Conservation (phyloP, 2,329 filamentous ascomycete species). For the Didymella exigua region DNA sequence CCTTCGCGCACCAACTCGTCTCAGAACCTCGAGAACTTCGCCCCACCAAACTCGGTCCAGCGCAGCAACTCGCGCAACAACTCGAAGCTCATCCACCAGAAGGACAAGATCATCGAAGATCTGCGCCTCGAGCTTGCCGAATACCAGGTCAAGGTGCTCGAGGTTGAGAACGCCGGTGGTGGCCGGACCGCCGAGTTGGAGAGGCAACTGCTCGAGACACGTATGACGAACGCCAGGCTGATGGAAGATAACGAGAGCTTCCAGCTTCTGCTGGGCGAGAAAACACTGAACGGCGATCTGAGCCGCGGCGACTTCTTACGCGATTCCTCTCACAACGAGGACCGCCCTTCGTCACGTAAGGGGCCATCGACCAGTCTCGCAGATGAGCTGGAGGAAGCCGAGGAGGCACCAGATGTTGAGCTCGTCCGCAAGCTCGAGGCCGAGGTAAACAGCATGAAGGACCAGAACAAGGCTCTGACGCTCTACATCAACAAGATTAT, state of each 20-base stretch:
- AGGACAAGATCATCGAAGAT: slow-evolving; percentile 94
- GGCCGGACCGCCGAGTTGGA: slow-evolving; percentile 89
- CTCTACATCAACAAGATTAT: slow-evolving; percentile 99
- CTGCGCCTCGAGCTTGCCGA: slow-evolving; percentile 91
- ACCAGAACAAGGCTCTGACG: slow-evolving; percentile 95
- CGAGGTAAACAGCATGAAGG: slow-evolving; percentile 80
- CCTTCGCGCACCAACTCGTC: slow-evolving; percentile 55
- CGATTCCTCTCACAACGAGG: slow-evolving; percentile 44
- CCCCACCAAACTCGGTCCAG: slow-evolving; percentile 80
- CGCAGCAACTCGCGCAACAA: slow-evolving; percentile 88
- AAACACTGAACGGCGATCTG: slow-evolving; percentile 94
- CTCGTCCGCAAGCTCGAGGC: slow-evolving; percentile 70
- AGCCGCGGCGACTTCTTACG: slow-evolving; percentile 79
- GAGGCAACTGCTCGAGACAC: slow-evolving; percentile 84
- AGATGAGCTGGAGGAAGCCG: slow-evolving; percentile 79
- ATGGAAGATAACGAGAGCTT: slow-evolving; percentile 99
- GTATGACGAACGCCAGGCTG: slow-evolving; percentile 92
- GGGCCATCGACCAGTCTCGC: slow-evolving; percentile 58
- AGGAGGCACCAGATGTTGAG: slow-evolving; percentile 56
- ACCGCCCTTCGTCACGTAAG: slow-evolving; percentile 41
- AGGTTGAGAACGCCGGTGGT: slow-evolving; percentile 90
- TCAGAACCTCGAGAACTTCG: slow-evolving; percentile 81
- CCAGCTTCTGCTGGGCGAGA: slow-evolving; percentile 90
- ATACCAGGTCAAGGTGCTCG: slow-evolving; percentile 91
- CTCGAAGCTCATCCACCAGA: slow-evolving; percentile 88